Evolutionary conservation across 257 asterid genomes (phyloP).

Genomic region (Anisodus acutangulus): DNA sequence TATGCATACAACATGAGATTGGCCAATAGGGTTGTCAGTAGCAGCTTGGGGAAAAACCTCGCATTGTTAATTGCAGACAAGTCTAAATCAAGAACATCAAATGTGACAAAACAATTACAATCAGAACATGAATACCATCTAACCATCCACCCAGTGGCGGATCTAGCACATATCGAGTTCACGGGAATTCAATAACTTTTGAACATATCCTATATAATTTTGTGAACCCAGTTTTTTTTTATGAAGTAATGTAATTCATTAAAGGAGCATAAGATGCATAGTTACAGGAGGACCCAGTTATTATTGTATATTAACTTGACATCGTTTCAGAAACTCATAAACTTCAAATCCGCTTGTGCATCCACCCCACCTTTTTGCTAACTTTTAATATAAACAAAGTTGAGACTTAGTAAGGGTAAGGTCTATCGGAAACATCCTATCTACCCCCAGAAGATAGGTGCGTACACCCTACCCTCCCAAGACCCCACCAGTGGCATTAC

Average conservation of each 20-base stretch:
- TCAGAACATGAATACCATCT: not conserved
- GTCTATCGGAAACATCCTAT: too few species aligned
- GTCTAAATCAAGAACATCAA: not conserved
- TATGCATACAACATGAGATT: slow-evolving; percentile 9
- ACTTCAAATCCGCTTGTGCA: too few species aligned
- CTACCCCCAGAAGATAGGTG: too few species aligned
- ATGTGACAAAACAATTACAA: not conserved
- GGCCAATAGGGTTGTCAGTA: not conserved
- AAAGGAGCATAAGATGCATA: too few species aligned
- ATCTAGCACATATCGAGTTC: not conserved
- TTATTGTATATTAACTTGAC: too few species aligned
- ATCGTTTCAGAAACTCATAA: too few species aligned
- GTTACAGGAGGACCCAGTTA: too few species aligned
- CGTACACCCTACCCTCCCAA: too few species aligned
- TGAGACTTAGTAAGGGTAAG: too few species aligned
- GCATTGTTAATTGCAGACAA: not conserved
- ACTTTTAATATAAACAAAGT: not conserved
- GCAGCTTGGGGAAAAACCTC: not conserved
- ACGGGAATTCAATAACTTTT: not conserved
- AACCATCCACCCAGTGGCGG: not conserved
- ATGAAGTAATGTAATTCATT: too few species aligned
- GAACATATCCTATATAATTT: not conserved
- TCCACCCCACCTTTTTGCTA: too few species aligned
- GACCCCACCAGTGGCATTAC: too few species aligned
- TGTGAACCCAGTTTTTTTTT: not conserved